These are phyloP conservation scores for Tetracentron sinense DNA, from an alignment of 164 flowering plant genomes.

Conservation along the genomic window DNA sequence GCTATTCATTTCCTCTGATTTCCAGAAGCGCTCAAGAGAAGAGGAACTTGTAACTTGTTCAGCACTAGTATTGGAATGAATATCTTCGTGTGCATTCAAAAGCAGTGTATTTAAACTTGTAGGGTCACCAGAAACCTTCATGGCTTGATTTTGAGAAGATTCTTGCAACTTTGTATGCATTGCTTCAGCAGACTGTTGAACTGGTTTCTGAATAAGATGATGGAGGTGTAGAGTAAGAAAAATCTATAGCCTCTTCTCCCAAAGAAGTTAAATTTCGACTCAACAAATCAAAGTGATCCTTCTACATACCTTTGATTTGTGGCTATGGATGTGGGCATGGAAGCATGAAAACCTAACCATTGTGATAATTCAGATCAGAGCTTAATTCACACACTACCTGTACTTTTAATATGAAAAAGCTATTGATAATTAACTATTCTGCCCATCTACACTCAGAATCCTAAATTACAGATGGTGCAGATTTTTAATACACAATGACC, in stretches of 20 bases:
- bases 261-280: conserved; percentile 1
- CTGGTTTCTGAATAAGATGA: conserved; percentile 42
- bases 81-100: conserved; percentile 16
- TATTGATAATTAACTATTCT: conserved; percentile 10
- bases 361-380: conserved; percentile 13
- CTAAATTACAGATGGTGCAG: conserved; percentile 2
- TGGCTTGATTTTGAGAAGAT: conserved; percentile 22
- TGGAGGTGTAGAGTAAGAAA: background rate
- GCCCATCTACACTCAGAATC: conserved; percentile 17
- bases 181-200: conserved; percentile 35
- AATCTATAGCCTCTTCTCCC: background rate
- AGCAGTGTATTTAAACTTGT: conserved; percentile 10
- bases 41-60: conserved; percentile 28
- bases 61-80: conserved; percentile 13
- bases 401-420: conserved; percentile 14
- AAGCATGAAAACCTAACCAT: conserved; percentile 90
- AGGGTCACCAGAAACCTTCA: conserved; percentile 15
- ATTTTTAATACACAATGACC: background rate
- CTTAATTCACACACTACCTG: conserved; percentile 33
- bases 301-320: conserved; percentile 63
- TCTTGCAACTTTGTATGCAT: conserved; percentile 42
- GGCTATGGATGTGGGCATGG: conserved; percentile 33
- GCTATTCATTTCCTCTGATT: conserved; percentile 42
- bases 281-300: conserved; percentile 3
- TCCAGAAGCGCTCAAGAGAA: conserved; percentile 35